Evolutionary conservation across 106 monocot genomes (phyloP).

Genomic region (Dendrobium chrysotoxum): DNA sequence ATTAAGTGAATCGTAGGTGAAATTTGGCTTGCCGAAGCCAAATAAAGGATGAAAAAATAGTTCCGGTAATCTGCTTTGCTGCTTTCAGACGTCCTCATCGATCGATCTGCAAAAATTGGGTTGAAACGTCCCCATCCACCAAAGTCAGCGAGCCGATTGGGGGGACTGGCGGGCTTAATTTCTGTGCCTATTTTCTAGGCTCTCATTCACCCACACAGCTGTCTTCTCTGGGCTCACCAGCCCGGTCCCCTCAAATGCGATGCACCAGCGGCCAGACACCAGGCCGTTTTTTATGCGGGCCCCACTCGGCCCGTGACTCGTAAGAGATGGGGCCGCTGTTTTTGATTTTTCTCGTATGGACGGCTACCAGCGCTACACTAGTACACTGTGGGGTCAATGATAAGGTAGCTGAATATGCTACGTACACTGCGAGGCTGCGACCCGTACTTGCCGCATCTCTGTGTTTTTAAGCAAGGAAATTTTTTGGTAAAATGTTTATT

Average conservation of each 20-base stretch:
- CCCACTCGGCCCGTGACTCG: slow-evolving; percentile 1
- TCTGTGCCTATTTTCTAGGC: neutral
- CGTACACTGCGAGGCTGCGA: neutral
- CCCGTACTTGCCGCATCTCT: too few relatives aligned
- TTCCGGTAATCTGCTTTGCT: neutral
- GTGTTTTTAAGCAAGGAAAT: too few relatives aligned
- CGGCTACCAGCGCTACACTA: too few relatives aligned
- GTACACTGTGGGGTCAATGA: too few relatives aligned
- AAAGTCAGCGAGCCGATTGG: neutral
- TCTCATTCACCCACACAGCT: neutral
- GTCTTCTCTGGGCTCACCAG: neutral
- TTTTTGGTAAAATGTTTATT: too few relatives aligned
- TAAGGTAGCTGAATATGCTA: neutral
- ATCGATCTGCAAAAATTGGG: neutral
- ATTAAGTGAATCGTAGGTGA: too few relatives aligned
- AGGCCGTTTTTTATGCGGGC: slow-evolving; percentile 1
- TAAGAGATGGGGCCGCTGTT: neutral
- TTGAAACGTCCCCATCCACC: neutral
- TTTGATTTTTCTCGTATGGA: neutral
- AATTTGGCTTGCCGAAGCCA: neutral
- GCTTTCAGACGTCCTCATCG: neutral
- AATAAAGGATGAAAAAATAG: neutral
- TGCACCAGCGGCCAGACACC: neutral
- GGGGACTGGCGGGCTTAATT: neutral
- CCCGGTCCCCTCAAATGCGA: neutral